Evolutionary conservation across 345 rosid species (phyloP), one percentile per base, ranked within the genome.

Genomic region (Pistacia atlantica): DNA sequence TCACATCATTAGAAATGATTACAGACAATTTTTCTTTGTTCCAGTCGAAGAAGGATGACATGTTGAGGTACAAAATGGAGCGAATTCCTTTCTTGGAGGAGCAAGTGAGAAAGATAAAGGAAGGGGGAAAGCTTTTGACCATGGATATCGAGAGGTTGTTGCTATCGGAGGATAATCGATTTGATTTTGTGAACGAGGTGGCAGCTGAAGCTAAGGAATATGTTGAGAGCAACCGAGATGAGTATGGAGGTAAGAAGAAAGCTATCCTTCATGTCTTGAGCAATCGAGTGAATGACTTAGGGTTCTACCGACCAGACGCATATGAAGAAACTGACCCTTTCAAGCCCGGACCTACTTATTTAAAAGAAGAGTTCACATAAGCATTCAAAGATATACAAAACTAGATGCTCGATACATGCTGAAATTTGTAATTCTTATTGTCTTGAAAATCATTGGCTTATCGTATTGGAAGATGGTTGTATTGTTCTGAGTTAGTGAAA

Each of bases 171-270:
- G 97, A 91, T 62, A 95, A 91, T 61, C 81, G 90, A 25, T 95
- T 83, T 45, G 91, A 88, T 57, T 93, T 95, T 60, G 90, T 95
- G 52, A 93, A 95, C 1, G 92, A 90, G 48, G 86, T 95, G 1
- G 98, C 95, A 10, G 96, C 98, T 4, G 97, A 95, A 83, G 99
- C 99, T 22, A 91, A 74, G 5, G 91, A 89, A 81, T 89, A 89
- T 28, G 89, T 93, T 3, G 93, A 91, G 65, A 87, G 54, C 75
- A 89, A 95, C 87, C 77, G 89, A 75, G 94, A 93, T 1, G 93
- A 85, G 20, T 95, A 91, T 4, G 99, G 99, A 31, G 93, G 91
- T 61, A 75, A 77, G 11, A 95, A 93, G 78, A 95, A 95, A 61
- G 97, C 97, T 52, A 86, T 95, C 78, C 86, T 93, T 63, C 99